Evolutionary conservation across 192 early-diverging fungal genomes (phyloP).

Genomic region (Dissophora ornata): DNA sequence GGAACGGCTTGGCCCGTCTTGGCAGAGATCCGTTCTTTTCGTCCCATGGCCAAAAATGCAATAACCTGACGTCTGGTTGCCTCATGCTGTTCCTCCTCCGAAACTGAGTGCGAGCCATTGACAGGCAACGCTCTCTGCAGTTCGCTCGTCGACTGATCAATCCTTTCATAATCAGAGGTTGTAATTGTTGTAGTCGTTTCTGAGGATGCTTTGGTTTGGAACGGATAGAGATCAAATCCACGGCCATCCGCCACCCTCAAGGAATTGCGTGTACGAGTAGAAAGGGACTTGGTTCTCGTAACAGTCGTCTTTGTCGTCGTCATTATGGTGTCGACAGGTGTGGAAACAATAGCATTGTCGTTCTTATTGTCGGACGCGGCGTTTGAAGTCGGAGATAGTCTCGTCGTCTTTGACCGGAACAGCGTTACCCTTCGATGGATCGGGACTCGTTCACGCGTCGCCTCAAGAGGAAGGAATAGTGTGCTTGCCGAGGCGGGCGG

Average conservation of each 20-base stretch:
- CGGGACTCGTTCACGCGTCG: conserved; percentile 9
- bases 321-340: not conserved
- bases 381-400: not conserved
- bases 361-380: not conserved
- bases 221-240: conserved; percentile 10
- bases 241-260: conserved; percentile 39
- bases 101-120: not conserved
- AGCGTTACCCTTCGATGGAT: conserved; percentile 44
- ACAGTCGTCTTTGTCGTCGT: not conserved
- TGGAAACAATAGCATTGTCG: conserved; percentile 3
- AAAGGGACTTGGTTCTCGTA: not conserved
- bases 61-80: conserved; percentile 27
- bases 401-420: conserved; percentile 24
- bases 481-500: conserved; percentile 9
- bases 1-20: conserved; percentile 21
- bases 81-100: conserved; percentile 12
- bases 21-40: conserved; percentile 34
- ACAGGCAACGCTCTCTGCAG: not conserved
- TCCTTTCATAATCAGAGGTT: not conserved
- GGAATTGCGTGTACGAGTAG: not conserved
- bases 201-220: not conserved
- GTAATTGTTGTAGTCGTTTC: not conserved
- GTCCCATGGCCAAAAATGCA: conserved; percentile 24
- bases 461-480: not conserved
- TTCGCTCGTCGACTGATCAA: not conserved